Evolutionary conservation across 177 flowering plant species (phyloP).

Genomic region (Vitis hybrid): DNA sequence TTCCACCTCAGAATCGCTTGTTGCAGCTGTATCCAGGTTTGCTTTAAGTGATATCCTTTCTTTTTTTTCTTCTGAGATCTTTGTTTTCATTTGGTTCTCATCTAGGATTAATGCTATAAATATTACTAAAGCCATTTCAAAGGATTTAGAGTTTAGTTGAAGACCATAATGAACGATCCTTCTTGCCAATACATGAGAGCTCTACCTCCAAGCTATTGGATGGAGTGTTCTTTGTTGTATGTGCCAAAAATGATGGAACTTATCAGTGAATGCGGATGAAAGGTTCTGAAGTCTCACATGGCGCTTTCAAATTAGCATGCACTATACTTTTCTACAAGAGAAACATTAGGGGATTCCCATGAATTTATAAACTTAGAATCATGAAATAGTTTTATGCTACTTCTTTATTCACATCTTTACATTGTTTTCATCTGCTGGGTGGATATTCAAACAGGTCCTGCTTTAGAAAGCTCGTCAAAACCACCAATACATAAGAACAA

Average conservation of each 20-base stretch:
- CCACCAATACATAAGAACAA: background rate
- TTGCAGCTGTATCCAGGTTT: slow-evolving; percentile 52
- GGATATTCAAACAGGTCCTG: background rate
- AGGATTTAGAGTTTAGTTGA: too few species aligned
- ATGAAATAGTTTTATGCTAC: background rate
- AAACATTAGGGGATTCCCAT: too few species aligned
- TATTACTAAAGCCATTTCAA: background rate
- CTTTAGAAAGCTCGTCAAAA: background rate
- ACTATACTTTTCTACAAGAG: too few species aligned
- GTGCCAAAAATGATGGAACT: too few species aligned
- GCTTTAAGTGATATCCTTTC: slow-evolving; percentile 2
- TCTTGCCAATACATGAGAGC: too few species aligned
- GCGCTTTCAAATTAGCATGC: too few species aligned
- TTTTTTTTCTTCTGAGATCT: background rate
- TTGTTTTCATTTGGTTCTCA: background rate
- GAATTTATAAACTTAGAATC: too few species aligned
- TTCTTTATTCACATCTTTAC: background rate
- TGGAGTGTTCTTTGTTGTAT: too few species aligned
- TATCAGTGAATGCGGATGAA: too few species aligned
- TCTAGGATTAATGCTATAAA: background rate
- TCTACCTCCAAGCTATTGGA: too few species aligned
- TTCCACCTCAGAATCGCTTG: slow-evolving; percentile 32
- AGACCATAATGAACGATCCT: too few species aligned
- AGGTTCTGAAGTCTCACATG: too few species aligned
- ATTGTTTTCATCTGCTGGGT: slow-evolving; percentile 4